Evolutionary conservation across 352 stramenopile species (phyloP), one percentile per base, ranked within the genome.

Genomic region (Phytophthora sp.): DNA sequence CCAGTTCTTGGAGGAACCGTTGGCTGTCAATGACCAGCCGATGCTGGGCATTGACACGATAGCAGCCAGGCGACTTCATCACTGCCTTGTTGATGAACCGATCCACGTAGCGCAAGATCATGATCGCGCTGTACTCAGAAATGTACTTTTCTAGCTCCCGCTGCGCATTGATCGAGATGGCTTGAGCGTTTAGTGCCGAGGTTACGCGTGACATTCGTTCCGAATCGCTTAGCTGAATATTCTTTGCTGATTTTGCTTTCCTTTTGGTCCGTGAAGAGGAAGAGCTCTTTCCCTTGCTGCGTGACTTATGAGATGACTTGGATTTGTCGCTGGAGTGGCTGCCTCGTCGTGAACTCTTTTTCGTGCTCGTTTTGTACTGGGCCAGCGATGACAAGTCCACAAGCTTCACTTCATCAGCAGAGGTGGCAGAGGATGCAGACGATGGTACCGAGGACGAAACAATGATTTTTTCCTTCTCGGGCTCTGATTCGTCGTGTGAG

Each of bases 81-180:
- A 84, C 76, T 4, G 84, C 84, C 58, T 90, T 91, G 68, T 70
- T 84, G 51, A 92, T 80, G 37, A 92, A 92, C 17, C 84, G 76
- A 20, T 92, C 82, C n/a, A 92, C 72, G 56, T 91, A 92, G 15
- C 84, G 84, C 55, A 92, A 72, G 15, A 92, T 74, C 84, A 92
- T 92, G 53, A 91, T 89, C 43, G 84, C 82, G 31, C 77, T 90
- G 74, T 92, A 91, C 63, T 92, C 84, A 32, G 73, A 75, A 65
- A 91, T 31, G 53, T 77, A 79, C 50, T 72, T 78, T 54, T 90
- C 84, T 46, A 92, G 56, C 44, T 89, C 84, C 23, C 82, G 83
- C 62, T 90, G 82, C 11, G 82, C 84, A n/a, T 84, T 50, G n/a
- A 91, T 73, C 20, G 84, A 86, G 49, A 91, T 82, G 0, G 71